Evolutionary conservation across 352 stramenopile genomes (phyloP).

Genomic region (Globisporangium solare): DNA sequence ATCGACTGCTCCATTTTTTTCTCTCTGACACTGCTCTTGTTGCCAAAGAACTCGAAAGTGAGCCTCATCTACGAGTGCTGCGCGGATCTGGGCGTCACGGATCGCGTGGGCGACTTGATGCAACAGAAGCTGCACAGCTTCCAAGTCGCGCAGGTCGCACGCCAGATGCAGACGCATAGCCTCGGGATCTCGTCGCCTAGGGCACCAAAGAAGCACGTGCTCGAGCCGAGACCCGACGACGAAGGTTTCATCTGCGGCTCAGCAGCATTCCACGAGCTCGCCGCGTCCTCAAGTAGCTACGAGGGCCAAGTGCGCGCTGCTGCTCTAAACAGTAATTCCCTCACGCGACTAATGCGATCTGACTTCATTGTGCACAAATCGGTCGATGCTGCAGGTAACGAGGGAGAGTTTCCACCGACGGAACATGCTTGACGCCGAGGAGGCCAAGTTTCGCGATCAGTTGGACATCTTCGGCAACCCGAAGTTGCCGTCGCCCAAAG

Average conservation of each 20-base stretch:
- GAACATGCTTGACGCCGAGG: constrained; percentile 56
- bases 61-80: constrained; percentile 60
- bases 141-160: constrained; percentile 35
- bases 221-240: constrained; percentile 15
- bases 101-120: constrained; percentile 57
- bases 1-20: not conserved
- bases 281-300: constrained; percentile 58
- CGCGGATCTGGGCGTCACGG: constrained; percentile 41
- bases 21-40: not conserved
- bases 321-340: not conserved
- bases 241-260: constrained; percentile 63
- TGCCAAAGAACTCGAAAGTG: constrained; percentile 46
- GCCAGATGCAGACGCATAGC: constrained; percentile 18
- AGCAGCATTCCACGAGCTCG: constrained; percentile 45
- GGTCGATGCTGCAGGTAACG: constrained; percentile 13
- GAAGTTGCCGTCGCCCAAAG: constrained; percentile 31
- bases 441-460: constrained; percentile 42
- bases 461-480: constrained; percentile 63
- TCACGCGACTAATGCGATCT: no score
- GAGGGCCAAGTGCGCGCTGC: constrained; percentile 34
- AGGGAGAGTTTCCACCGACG: constrained; percentile 42
- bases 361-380: not conserved
- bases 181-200: constrained; percentile 16
- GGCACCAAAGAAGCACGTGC: constrained; percentile 22
- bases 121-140: constrained; percentile 53